Evolutionary conservation across 352 stramenopile species (phyloP).

Genomic region (Albugo candida): DNA sequence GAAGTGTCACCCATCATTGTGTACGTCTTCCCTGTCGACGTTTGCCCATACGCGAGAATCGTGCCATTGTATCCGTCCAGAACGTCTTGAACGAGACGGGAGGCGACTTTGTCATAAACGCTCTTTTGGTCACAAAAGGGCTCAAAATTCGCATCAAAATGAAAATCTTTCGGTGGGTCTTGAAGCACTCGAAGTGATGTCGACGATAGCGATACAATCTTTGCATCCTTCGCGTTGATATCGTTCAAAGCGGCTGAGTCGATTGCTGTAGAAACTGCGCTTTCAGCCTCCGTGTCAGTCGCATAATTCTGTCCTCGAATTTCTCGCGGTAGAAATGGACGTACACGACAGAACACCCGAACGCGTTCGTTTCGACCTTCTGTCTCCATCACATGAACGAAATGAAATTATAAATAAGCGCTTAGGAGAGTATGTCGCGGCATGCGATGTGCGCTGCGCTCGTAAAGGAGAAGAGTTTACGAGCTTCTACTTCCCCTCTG

Average conservation of each 20-base stretch:
- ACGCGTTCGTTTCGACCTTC: conserved; percentile 20
- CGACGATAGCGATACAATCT: conserved; percentile 4
- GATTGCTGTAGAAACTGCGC: conserved; percentile 10
- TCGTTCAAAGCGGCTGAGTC: not conserved
- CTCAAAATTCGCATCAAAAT: conserved; percentile 30
- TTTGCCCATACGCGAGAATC: conserved; percentile 50
- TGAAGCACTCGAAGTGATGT: conserved; percentile 7
- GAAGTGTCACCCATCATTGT: conserved; percentile 29
- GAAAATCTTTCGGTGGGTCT: conserved; percentile 23
- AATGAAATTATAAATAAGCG: too few relatives aligned
- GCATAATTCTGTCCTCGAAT: conserved; percentile 4
- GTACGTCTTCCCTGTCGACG: conserved; percentile 41
- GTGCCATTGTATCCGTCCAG: conserved; percentile 46
- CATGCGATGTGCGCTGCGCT: too few relatives aligned
- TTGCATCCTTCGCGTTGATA: conserved; percentile 2
- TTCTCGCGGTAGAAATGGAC: conserved; percentile 35
- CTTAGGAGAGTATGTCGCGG: too few relatives aligned
- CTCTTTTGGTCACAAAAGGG: conserved; percentile 20
- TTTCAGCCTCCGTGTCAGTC: conserved; percentile 5
- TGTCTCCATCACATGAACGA: not conserved
- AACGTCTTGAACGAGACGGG: conserved; percentile 33
- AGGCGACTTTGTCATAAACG: conserved; percentile 30
- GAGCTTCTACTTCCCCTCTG: too few relatives aligned
- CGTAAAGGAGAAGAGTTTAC: too few relatives aligned
- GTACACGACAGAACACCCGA: conserved; percentile 44